phyloP scores from a whole-genome alignment of 306 rosid species.

The Hippophae tibetana region DNA sequence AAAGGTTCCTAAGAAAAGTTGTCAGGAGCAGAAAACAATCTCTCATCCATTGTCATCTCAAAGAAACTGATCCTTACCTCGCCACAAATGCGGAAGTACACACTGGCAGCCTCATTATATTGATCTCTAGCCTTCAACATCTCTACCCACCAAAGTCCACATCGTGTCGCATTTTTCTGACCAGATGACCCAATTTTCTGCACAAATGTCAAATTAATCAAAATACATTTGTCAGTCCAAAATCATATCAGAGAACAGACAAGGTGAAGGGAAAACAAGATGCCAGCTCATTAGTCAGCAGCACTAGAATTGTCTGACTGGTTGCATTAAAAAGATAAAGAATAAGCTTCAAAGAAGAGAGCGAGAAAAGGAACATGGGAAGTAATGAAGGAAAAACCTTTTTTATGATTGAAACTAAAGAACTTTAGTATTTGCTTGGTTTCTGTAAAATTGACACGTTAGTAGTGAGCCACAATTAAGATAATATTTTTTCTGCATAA shows the following conservation, averaged over 20 bases:
- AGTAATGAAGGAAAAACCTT: too few relatives aligned
- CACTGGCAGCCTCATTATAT: constrained; percentile 82
- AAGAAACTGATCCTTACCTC: constrained; percentile 52
- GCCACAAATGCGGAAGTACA: constrained; percentile 81
- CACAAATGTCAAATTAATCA: constrained; percentile 20
- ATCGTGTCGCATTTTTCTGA: constrained; percentile 77
- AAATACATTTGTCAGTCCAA: neutral
- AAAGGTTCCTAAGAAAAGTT: constrained; percentile 58
- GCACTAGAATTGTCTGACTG: neutral
- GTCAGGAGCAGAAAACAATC: constrained; percentile 28
- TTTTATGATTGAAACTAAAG: too few relatives aligned
- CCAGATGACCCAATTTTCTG: constrained; percentile 82
- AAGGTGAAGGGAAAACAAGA: neutral
- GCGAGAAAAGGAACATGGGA: too few relatives aligned
- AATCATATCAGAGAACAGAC: neutral
- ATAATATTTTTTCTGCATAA: too few relatives aligned
- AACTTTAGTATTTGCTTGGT: too few relatives aligned
- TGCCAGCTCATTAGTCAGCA: neutral
- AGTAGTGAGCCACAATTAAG: too few relatives aligned
- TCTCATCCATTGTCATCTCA: constrained; percentile 4
- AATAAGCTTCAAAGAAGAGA: too few relatives aligned
- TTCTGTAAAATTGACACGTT: too few relatives aligned
- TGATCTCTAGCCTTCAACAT: constrained; percentile 83
- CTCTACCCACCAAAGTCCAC: constrained; percentile 96
- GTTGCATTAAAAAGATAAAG: too few relatives aligned